phyloP scores from a whole-genome alignment of 2,329 filamentous ascomycete species.

The Claviceps cyperi region DNA sequence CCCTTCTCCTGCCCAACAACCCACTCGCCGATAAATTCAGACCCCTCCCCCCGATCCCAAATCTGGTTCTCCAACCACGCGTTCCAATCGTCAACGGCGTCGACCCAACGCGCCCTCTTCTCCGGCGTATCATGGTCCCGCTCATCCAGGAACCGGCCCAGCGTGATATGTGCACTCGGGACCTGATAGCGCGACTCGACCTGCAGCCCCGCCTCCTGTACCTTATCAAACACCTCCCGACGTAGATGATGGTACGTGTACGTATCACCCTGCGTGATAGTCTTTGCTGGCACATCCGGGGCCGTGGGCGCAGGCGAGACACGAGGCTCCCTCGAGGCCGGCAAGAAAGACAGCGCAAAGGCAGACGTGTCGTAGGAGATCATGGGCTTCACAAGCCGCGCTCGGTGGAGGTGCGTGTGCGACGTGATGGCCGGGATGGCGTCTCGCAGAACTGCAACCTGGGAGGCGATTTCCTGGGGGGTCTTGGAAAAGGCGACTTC shows the following conservation, averaged over 20 bases:
- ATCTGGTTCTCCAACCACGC: conserved; percentile 54
- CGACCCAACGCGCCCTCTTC: conserved; percentile 50
- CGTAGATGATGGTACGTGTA: conserved; percentile 90
- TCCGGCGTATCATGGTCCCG: conserved; percentile 45
- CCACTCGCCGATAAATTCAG: conserved; percentile 53
- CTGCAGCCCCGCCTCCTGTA: conserved; percentile 46
- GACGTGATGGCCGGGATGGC: conserved; percentile 46
- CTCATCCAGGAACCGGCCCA: conserved; percentile 63
- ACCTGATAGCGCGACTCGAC: conserved; percentile 74
- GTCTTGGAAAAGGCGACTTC: conserved; percentile 75
- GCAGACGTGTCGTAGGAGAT: conserved; percentile 76
- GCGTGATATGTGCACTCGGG: conserved; percentile 77
- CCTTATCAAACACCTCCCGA: conserved; percentile 55
- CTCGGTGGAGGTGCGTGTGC: conserved; percentile 51
- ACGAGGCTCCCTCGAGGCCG: conserved; percentile 49
- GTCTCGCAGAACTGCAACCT: conserved; percentile 44
- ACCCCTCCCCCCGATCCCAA: conserved; percentile 41
- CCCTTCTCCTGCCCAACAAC: conserved; percentile 75
- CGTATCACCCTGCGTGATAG: conserved; percentile 36
- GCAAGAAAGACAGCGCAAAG: conserved; percentile 75
- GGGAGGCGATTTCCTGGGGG: conserved; percentile 46
- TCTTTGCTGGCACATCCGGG: conserved; percentile 18
- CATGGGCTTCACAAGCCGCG: conserved; percentile 67
- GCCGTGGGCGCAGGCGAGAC: conserved; percentile 24
- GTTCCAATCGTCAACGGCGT: conserved; percentile 64